A percentile compares a stretch with the other conserved stretches of the same genome.
These are phyloP conservation scores for Immersiella caudata DNA, from an alignment of 495 filamentous ascomycete species.

Conservation along the genomic window DNA sequence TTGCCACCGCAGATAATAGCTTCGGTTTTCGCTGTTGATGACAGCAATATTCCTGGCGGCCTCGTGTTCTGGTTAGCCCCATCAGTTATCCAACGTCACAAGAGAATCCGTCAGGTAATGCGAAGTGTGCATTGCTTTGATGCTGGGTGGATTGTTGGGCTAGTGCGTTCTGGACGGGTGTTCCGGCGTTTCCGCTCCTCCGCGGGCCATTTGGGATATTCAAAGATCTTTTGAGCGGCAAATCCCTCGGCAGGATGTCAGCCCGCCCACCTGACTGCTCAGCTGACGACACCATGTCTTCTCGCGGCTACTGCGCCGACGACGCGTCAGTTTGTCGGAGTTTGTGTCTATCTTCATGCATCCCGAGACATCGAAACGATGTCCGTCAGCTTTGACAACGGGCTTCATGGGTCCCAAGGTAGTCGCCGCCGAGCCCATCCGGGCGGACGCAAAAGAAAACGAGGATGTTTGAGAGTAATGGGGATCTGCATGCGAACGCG, in stretches of 20 bases:
- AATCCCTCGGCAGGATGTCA: not conserved
- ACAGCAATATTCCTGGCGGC: not conserved
- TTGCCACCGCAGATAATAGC: not conserved
- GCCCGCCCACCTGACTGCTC: conserved; percentile 13
- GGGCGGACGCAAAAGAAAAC: not conserved
- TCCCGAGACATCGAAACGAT: not conserved
- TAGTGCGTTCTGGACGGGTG: conserved; percentile 5
- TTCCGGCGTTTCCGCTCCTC: conserved; percentile 16
- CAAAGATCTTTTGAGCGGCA: not conserved
- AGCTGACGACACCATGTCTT: conserved; percentile 15
- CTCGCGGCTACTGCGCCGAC: conserved; percentile 1
- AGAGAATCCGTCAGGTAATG: not conserved
- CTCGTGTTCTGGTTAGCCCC: not conserved
- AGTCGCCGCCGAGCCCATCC: not conserved
- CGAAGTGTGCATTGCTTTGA: too few relatives aligned
- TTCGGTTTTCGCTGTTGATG: not conserved
- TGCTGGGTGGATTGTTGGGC: not conserved
- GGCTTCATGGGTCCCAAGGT: not conserved
- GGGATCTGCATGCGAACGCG: not conserved
- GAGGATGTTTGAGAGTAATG: not conserved
- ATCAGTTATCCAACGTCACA: not conserved
- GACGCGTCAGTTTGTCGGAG: conserved; percentile 12
- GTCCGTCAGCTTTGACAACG: conserved; percentile 11
- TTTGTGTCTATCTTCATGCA: not conserved
- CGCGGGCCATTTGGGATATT: not conserved